Evolutionary conservation across 768 basidiomycete species (phyloP).

Genomic region (Rhizopogon vesiculosus): DNA sequence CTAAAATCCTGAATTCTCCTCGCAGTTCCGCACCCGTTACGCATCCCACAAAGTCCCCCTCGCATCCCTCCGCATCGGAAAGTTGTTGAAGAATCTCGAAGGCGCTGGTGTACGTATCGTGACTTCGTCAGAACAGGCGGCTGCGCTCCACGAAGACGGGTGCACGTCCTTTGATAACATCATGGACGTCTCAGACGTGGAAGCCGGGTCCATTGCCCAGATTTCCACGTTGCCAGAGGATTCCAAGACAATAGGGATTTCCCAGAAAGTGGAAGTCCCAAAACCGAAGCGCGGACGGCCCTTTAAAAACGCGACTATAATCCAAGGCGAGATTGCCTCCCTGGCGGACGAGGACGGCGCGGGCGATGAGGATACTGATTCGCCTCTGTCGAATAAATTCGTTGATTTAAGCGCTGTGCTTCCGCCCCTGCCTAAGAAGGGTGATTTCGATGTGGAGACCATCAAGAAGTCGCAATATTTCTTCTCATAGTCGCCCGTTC

Average conservation of each 20-base stretch:
- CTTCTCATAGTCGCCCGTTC: slow-evolving; percentile 63
- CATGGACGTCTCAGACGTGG: slow-evolving; percentile 34
- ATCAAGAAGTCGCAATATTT: slow-evolving; percentile 88
- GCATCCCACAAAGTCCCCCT: slow-evolving; percentile 66
- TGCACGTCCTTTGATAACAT: slow-evolving; percentile 26
- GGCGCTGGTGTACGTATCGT: slow-evolving; percentile 41
- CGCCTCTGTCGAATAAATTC: slow-evolving; percentile 48
- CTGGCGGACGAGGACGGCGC: slow-evolving; percentile 17
- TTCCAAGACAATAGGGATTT: not conserved
- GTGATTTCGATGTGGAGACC: slow-evolving; percentile 75
- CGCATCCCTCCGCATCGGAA: slow-evolving; percentile 33
- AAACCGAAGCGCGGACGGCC: slow-evolving; percentile 15
- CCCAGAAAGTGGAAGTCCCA: slow-evolving; percentile 6
- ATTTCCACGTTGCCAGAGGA: not conserved
- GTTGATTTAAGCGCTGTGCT: slow-evolving; percentile 70
- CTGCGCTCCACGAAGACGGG: slow-evolving; percentile 11
- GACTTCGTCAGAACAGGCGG: slow-evolving; percentile 37
- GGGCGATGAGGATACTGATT: slow-evolving; percentile 14
- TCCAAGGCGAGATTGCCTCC: slow-evolving; percentile 11
- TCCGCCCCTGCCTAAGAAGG: slow-evolving; percentile 81
- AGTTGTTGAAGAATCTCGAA: slow-evolving; percentile 36
- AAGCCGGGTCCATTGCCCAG: slow-evolving; percentile 24
- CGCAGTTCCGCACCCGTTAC: slow-evolving; percentile 75
- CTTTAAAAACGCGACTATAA: not conserved
- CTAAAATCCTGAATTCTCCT: not conserved